Percentiles rank a stretch among this genome's conserved stretches.
phyloP scores from a whole-genome alignment of 257 asterid genomes.

The Eustoma russellianum region DNA sequence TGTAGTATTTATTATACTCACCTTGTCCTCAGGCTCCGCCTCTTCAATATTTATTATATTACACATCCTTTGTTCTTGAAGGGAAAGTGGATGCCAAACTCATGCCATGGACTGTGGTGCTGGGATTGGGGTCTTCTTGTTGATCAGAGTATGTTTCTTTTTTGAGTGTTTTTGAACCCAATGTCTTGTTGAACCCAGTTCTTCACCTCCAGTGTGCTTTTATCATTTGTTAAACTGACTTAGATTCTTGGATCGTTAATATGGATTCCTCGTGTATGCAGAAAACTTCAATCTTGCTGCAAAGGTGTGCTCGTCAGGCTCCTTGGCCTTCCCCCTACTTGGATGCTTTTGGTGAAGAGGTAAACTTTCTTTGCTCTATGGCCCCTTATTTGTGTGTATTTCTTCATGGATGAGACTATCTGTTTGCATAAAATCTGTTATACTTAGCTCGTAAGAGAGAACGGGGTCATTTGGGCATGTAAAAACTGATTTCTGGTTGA shows the following conservation, averaged over 20 bases:
- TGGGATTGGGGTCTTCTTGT: slow-evolving; percentile 87
- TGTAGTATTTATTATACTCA: background rate
- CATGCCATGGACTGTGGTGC: slow-evolving; percentile 90
- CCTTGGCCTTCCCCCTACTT: slow-evolving; percentile 98
- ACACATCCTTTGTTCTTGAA: slow-evolving; percentile 23
- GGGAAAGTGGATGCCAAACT: slow-evolving; percentile 70
- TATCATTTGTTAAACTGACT: background rate
- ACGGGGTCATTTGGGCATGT: no score
- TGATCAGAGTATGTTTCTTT: slow-evolving; percentile 56
- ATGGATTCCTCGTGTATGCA: slow-evolving; percentile 13
- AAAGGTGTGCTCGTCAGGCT: slow-evolving; percentile 90
- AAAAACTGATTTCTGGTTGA: no score
- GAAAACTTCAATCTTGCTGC: slow-evolving; percentile 90
- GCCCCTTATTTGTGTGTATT: no score
- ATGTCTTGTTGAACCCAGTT: background rate
- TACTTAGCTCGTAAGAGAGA: no score
- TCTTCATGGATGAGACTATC: no score
- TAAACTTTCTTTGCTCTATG: slow-evolving; percentile 6
- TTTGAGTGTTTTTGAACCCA: background rate
- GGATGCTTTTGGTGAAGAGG: slow-evolving; percentile 99
- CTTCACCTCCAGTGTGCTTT: background rate
- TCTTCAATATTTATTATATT: slow-evolving; percentile 6
- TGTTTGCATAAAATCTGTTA: no score
- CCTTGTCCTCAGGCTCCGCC: background rate
- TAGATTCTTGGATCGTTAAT: background rate